Percentiles rank a stretch among this genome's conserved stretches.
These are phyloP conservation scores for Exsudoporus frostii DNA, from an alignment of 768 basidiomycete species.

Conservation along the genomic window DNA sequence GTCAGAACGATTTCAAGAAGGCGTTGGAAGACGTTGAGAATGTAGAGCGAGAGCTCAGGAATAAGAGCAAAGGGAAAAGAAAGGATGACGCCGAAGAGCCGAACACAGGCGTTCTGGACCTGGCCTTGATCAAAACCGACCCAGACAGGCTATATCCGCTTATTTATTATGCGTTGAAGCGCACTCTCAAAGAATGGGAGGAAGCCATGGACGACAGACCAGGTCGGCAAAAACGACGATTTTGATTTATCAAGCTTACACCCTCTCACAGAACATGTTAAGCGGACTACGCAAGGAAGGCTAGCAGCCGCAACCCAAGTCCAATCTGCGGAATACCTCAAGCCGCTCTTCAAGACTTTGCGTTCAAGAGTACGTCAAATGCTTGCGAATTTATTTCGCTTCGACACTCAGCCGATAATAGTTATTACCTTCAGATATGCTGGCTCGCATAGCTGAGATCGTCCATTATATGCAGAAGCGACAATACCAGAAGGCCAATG, in stretches of 20 bases:
- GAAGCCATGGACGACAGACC: conserved; percentile 92
- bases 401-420: conserved; percentile 27
- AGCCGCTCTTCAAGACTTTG: conserved; percentile 90
- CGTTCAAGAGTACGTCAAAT: conserved; percentile 72
- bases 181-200: conserved; percentile 93
- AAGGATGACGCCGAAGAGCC: conserved; percentile 54
- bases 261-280: conserved; percentile 62
- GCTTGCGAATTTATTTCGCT: background rate
- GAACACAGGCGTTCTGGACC: conserved; percentile 63
- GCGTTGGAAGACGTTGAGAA: conserved; percentile 85
- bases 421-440: conserved; percentile 81
- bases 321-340: conserved; percentile 94
- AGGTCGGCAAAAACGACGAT: conserved; percentile 43
- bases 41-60: conserved; percentile 62
- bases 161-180: conserved; percentile 94
- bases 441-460: conserved; percentile 86
- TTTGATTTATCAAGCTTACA: background rate
- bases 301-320: conserved; percentile 93
- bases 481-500: conserved; percentile 93
- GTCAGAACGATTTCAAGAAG: conserved; percentile 95
- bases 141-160: conserved; percentile 95
- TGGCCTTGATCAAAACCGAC: conserved; percentile 81
- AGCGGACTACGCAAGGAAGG: conserved; percentile 88
- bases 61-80: conserved; percentile 56
- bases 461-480: conserved; percentile 96